A percentile compares a stretch with the other conserved stretches of the same genome.
These are phyloP conservation scores for Solanum gandarillasii DNA, from an alignment of 257 asterid species.

Conservation along the genomic window DNA sequence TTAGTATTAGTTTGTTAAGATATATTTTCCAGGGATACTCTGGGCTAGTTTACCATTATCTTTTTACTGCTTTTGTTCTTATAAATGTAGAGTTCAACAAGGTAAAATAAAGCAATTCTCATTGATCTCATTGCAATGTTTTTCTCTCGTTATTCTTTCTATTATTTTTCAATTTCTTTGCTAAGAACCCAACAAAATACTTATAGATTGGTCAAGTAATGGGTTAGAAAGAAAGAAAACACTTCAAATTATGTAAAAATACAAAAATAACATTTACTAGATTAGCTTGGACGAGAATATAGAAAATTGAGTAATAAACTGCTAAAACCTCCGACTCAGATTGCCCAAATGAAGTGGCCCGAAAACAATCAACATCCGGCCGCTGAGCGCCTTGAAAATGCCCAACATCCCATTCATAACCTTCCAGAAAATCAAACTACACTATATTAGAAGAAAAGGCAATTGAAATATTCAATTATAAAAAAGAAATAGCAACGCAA, in stretches of 20 bases:
- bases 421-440: slow-evolving; percentile 23
- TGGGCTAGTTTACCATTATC: background rate
- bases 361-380: slow-evolving; percentile 86
- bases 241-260: background rate
- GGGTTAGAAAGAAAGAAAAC: background rate
- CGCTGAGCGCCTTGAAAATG: slow-evolving; percentile 87
- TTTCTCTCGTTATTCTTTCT: background rate
- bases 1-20: background rate
- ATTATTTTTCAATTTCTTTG: background rate
- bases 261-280: background rate
- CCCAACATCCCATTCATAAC: slow-evolving; percentile 99
- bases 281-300: background rate
- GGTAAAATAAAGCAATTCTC: background rate
- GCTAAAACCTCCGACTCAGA: slow-evolving; percentile 57
- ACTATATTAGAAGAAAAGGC: background rate
- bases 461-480: background rate
- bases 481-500: background rate
- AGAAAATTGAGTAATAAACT: background rate
- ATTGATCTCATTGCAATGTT: background rate
- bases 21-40: background rate
- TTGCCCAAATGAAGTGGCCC: slow-evolving; percentile 77
- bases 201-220: background rate
- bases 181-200: background rate
- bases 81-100: background rate
- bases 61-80: background rate